Evolutionary conservation across 1,284 basidiomycete genomes (phyloP).

Genomic region (Pisolithus thermaeus): DNA sequence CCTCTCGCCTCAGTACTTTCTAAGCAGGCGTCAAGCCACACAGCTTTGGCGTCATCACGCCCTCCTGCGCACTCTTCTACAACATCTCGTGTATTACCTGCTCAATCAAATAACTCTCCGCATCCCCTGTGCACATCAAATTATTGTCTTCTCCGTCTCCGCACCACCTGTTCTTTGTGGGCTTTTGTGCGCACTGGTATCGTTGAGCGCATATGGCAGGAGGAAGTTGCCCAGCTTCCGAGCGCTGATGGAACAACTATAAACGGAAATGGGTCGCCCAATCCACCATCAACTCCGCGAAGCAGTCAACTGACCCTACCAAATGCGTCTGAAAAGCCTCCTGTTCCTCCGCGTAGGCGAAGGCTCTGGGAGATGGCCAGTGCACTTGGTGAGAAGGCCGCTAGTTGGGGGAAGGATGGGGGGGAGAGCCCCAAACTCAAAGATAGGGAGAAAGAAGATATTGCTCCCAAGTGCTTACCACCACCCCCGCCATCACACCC

Average conservation of each 20-base stretch:
- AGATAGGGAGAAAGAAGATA: slow-evolving; percentile 33
- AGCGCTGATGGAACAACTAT: slow-evolving; percentile 13
- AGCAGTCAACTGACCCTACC: slow-evolving; percentile 6
- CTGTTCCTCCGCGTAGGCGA: slow-evolving; percentile 46
- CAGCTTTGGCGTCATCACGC: slow-evolving; percentile 15
- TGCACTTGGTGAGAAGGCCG: slow-evolving; percentile 48
- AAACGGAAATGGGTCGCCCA: slow-evolving; percentile 7
- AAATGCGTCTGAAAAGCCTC: slow-evolving; percentile 32
- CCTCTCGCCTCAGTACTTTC: slow-evolving; percentile 16
- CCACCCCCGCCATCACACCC: slow-evolving; percentile 39
- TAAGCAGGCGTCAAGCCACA: slow-evolving; percentile 14
- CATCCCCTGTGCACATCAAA: slow-evolving; percentile 74
- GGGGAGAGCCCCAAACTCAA: slow-evolving; percentile 17
- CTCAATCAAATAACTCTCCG: slow-evolving; percentile 19
- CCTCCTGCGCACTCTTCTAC: slow-evolving; percentile 19
- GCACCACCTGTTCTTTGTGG: slow-evolving; percentile 90
- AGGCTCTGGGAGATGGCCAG: slow-evolving; percentile 55
- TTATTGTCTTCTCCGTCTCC: slow-evolving; percentile 75
- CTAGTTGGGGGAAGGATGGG: slow-evolving; percentile 33
- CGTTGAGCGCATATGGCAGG: slow-evolving; percentile 82
- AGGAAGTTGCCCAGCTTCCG: slow-evolving; percentile 49
- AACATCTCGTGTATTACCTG: slow-evolving; percentile 17
- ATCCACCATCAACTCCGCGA: neutral
- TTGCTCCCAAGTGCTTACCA: slow-evolving; percentile 22
- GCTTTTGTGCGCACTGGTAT: slow-evolving; percentile 79